Base-by-base conservation (phyloP, 2,329 filamentous ascomycete genomes). In the Microcyclospora tardicrescens region DNA sequence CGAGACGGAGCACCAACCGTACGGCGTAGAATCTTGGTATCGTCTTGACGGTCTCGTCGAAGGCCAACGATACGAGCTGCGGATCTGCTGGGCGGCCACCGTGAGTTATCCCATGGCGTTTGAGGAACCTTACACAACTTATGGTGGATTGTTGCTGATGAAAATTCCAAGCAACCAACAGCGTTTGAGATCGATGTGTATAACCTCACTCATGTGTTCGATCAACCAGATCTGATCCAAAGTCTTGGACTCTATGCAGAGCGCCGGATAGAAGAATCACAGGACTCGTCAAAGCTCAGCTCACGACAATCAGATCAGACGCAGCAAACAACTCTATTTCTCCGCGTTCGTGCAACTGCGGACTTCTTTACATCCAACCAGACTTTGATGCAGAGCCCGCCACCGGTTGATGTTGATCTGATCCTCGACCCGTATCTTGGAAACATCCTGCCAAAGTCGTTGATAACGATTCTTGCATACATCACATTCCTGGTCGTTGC, bases 41-140 rank as follows among this genome's bases (percentile, higher is more conserved):
- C 64, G 89, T 6, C 72, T 98, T 5, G 73, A 81, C 40, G 65
- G 70, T 28, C 68, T 98, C 39, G 68, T 63, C n/a, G 71, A 75
- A 28, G 75, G 76, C 10, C 79, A 81, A 54, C 74, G 86, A 48
- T 95, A 96, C 68, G 91, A 98, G 66, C 73, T 93, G 35, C 78
- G 91, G 39, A 71, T 95, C 43, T 96, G 89, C 64, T 98, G 89
- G 87, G 72, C 85, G 43, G 91, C 91, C 31, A 91, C 81, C 43
- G 89, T 94, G 71, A 62, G 82, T 71, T 27, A 4, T 24, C 34
- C 30, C 10, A 32, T 10, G 30, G 10, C 14, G 12, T 15, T 10
- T 32, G 10, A 32, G 19, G 19, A 24, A 8, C 8, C 19, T 5
- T 4, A 8, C 4, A 8, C 19, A 24, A 24, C 19, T 24, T 8